A percentile compares a stretch with the other conserved stretches of the same genome.
Conservation (phyloP, 2,329 filamentous ascomycete genomes). For the Trichoderma polysporum region DNA sequence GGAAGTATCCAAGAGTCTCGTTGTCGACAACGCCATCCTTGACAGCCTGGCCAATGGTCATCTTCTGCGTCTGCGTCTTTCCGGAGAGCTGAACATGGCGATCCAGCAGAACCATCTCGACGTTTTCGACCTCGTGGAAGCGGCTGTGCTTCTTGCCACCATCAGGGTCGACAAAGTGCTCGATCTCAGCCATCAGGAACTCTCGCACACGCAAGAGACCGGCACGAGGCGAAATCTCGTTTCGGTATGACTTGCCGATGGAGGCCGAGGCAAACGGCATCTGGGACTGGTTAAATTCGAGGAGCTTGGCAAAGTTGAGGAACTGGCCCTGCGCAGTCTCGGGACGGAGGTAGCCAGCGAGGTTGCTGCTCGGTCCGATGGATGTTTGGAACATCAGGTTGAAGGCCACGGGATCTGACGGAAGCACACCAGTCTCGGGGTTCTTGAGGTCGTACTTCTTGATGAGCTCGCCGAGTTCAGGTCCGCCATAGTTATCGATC, state of each 20-base stretch:
- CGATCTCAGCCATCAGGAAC: constrained; percentile 98
- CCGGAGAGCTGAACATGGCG: constrained; percentile 83
- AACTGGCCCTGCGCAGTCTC: constrained; percentile 99
- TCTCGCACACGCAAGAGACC: constrained; percentile 93
- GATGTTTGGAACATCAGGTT: constrained; percentile 99
- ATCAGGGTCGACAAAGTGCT: constrained; percentile 95
- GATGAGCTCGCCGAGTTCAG: constrained; percentile 84
- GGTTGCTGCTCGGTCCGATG: constrained; percentile 88
- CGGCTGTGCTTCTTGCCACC: constrained; percentile 91
- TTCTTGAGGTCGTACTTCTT: constrained; percentile 89
- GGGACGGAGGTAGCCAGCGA: constrained; percentile 81
- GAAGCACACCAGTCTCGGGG: constrained; percentile 73
- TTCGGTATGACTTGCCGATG: constrained; percentile 96
- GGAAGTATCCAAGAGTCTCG: constrained; percentile 96
- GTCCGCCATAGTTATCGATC: constrained; percentile 93
- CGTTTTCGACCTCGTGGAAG: constrained; percentile 80
- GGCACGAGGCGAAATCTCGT: constrained; percentile 91
- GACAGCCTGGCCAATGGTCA: constrained; percentile 85
- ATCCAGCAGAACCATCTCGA: constrained; percentile 82
- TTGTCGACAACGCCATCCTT: constrained; percentile 83
- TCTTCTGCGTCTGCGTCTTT: constrained; percentile 70
- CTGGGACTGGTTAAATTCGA: constrained; percentile 90
- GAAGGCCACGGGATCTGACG: constrained; percentile 82
- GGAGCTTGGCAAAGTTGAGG: constrained; percentile 91
- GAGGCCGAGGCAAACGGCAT: constrained; percentile 98